phyloP scores from a whole-genome alignment of 2,329 filamentous ascomycete species.

The Annulohypoxylon truncatum region DNA sequence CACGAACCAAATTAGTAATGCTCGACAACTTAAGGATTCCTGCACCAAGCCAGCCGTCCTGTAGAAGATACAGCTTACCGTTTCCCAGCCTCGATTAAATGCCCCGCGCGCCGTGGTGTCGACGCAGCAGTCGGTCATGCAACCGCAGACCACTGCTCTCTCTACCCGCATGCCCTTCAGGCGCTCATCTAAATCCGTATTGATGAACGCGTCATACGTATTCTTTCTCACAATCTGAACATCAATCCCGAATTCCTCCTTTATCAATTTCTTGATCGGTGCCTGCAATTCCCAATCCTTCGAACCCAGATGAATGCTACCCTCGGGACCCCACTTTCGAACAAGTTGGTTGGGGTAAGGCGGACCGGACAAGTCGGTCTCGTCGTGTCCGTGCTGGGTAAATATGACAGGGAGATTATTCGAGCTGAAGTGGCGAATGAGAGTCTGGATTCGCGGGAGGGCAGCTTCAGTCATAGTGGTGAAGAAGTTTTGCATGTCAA shows the following conservation, averaged over 20 bases:
- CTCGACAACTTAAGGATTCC: too few relatives aligned
- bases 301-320: not conserved
- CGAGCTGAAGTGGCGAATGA: not conserved
- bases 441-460: not conserved
- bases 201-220: not conserved
- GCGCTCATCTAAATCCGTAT: not conserved
- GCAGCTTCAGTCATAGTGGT: not conserved
- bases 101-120: not conserved
- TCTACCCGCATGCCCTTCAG: not conserved
- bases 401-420: not conserved
- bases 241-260: not conserved
- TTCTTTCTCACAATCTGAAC: not conserved
- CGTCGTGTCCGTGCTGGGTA: not conserved
- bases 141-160: not conserved
- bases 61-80: not conserved
- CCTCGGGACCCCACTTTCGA: not conserved
- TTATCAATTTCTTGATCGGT: not conserved
- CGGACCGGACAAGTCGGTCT: not conserved
- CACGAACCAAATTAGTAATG: not conserved
- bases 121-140: not conserved
- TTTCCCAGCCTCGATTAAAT: not conserved
- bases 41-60: not conserved
- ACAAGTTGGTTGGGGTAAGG: not conserved
- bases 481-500: not conserved
- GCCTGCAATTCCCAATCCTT: not conserved